Base-by-base conservation (phyloP, 1,139 yeast genomes). In the Debaryomyces sp. region DNA sequence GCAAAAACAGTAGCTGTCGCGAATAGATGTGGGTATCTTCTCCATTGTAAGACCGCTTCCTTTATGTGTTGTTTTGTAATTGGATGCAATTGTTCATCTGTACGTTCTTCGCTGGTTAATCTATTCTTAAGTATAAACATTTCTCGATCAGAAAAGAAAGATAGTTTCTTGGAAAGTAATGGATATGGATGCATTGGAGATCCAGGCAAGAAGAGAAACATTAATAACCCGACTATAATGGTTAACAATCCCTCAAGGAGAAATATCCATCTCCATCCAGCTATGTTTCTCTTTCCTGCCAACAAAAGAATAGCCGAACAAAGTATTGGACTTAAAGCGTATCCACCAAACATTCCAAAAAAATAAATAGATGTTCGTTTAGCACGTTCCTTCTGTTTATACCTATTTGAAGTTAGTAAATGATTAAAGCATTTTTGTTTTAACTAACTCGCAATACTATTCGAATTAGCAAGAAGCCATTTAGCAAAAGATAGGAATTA, bases 271-370 rank as follows among this genome's bases (percentile, higher is more conserved):
- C 34, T 33, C 40, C 44, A 44, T 13, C 41, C 43, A 35, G 41
- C 29, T 4, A 38, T 36, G 23, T 38, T 27, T 26, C 35, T 13
- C n/a, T 37, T 44, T 13, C 32, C 36, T 7, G 36, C 42, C 13
- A 44, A 35, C 21, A 38, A 38, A 15, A 38, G 36, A 21, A 37
- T 43, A 4, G 46, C 46, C 5, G 46, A 43, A 15, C 46, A 37
- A 9, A 43, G 23, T 8, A 43, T 34, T 13, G 46, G 45, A 35
- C 46, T 37, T 17, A 43, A 15, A n/a, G 41, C 46, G 29, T 44
- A 44, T 5, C 46, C 43, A 7, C 38, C 46, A 35, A 44, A 44
- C 43, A 37, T 44, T 26, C 46, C 42, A 44, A 44, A 43, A 21
- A 43, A 43, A 17, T 43, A 43, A 17, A 43, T 36, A 9, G 46